phyloP scores from a whole-genome alignment of 1,284 basidiomycete species.

The Taiwanofungus camphoratus region DNA sequence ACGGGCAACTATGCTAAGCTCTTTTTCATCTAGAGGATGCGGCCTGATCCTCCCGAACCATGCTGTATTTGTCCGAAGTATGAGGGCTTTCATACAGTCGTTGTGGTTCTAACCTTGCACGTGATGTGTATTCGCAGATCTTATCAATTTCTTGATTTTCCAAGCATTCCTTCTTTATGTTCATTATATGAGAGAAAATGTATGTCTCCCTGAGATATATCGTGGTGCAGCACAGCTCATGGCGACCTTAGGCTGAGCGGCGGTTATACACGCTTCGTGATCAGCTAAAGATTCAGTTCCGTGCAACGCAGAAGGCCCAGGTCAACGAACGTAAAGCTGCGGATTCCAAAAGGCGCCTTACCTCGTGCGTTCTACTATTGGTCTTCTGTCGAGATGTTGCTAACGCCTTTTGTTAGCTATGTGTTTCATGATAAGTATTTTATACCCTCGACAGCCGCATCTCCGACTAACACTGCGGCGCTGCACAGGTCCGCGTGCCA shows the following conservation, averaged over 20 bases:
- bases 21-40: slow-evolving; percentile 35
- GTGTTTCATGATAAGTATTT: slow-evolving; percentile 65
- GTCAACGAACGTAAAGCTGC: slow-evolving; percentile 77
- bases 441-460: slow-evolving; percentile 5
- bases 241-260: slow-evolving; percentile 40
- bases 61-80: slow-evolving; percentile 50
- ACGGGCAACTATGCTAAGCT: no score
- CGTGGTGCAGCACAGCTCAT: neutral
- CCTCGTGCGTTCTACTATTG: slow-evolving; percentile 46
- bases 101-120: neutral
- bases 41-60: slow-evolving; percentile 49
- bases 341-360: slow-evolving; percentile 77
- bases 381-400: neutral
- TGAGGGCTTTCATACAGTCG: slow-evolving; percentile 18
- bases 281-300: slow-evolving; percentile 73
- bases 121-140: slow-evolving; percentile 30
- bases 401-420: slow-evolving; percentile 39
- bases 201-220: slow-evolving; percentile 16
- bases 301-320: slow-evolving; percentile 80
- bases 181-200: slow-evolving; percentile 47
- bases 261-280: slow-evolving; percentile 57
- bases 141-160: slow-evolving; percentile 65
- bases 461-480: slow-evolving; percentile 12
- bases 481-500: slow-evolving; percentile 78
- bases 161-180: slow-evolving; percentile 54